Conservation (phyloP, 768 basidiomycete species). For the Calvatia gigantea region DNA sequence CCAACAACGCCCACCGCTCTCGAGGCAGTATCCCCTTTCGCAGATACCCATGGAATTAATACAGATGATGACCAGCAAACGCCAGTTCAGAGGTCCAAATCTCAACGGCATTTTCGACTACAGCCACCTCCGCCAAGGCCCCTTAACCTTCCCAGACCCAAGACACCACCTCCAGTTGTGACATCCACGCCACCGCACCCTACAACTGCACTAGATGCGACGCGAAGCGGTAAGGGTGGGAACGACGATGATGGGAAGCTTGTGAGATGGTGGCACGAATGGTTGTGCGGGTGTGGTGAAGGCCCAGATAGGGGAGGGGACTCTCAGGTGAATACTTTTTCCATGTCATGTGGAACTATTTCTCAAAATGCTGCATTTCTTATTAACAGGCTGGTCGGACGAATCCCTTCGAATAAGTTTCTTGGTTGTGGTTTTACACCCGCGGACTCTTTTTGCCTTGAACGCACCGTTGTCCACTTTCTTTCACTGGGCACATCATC, state of each 20-base stretch:
- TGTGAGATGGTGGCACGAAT: conserved; percentile 80
- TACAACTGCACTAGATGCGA: conserved; percentile 16
- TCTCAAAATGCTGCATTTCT: neutral
- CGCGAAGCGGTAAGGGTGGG: conserved; percentile 13
- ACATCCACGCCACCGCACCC: conserved; percentile 22
- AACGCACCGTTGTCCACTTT: neutral
- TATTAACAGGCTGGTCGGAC: conserved; percentile 65
- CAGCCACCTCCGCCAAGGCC: conserved; percentile 52
- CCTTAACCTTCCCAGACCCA: conserved; percentile 51
- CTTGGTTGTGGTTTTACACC: neutral
- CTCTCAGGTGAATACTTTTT: conserved; percentile 48
- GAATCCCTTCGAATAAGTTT: conserved; percentile 52
- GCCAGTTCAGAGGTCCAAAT: neutral
- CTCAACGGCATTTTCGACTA: conserved; percentile 15
- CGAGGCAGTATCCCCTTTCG: conserved; percentile 46
- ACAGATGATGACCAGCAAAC: conserved; percentile 19
- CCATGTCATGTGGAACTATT: neutral
- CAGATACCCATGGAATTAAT: conserved; percentile 28
- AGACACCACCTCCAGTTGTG: conserved; percentile 34
- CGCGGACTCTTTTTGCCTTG: neutral
- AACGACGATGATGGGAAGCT: conserved; percentile 32
- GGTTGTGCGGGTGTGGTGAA: conserved; percentile 79
- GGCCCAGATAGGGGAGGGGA: conserved; percentile 72
- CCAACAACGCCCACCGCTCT: neutral
- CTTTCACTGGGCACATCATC: neutral